Percentiles rank a stretch among this genome's conserved stretches.
Evolutionary conservation across 345 rosid species (phyloP).

Genomic region (Pistacia atlantica): DNA sequence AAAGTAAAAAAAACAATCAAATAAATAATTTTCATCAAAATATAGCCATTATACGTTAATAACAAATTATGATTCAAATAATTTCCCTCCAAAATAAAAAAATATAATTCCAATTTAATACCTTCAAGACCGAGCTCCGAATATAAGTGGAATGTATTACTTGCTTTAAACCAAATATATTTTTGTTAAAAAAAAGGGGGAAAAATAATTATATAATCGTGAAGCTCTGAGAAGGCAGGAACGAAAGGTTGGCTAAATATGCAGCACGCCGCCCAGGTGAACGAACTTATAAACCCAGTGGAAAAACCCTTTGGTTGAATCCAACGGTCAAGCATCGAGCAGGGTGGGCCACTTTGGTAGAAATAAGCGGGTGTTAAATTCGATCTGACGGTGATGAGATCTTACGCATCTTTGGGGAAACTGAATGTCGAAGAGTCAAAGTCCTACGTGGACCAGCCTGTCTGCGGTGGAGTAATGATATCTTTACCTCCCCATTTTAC

Average conservation of each 20-base stretch:
- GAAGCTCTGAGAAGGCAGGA: conserved; percentile 3
- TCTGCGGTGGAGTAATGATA: not conserved
- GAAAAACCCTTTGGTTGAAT: not conserved
- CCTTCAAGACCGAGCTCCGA: conserved; percentile 18
- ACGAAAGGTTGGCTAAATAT: not conserved
- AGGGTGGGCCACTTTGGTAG: not conserved
- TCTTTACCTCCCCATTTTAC: too few relatives aligned
- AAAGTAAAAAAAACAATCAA: not conserved
- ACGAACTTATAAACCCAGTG: not conserved
- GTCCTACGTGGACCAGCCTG: not conserved
- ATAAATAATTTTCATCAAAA: not conserved
- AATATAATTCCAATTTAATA: not conserved
- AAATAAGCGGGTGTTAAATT: not conserved
- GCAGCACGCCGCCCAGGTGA: not conserved
- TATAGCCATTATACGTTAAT: not conserved
- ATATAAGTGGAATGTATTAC: not conserved
- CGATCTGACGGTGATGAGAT: not conserved
- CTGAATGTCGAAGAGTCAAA: not conserved
- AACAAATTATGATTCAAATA: not conserved
- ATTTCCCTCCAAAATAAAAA: conserved; percentile 9
- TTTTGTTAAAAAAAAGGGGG: not conserved
- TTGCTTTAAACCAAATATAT: not conserved
- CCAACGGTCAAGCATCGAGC: not conserved
- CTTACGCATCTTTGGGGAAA: not conserved
- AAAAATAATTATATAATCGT: not conserved